phyloP scores from a whole-genome alignment of 2,329 filamentous ascomycete genomes.

The Sordariomycetes sp. region DNA sequence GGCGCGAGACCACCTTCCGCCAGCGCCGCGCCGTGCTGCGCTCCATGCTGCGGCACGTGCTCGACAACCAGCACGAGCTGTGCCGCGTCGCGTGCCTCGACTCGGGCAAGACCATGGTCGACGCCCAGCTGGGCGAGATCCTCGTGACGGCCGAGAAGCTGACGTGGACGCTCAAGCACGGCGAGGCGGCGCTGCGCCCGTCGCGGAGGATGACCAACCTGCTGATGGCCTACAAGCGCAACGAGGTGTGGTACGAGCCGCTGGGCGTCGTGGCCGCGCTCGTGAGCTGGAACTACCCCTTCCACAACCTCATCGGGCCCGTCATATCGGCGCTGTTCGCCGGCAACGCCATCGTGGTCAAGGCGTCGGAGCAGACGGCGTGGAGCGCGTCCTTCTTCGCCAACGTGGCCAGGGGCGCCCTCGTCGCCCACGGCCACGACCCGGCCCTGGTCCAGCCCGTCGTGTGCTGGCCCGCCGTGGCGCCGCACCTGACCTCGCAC shows the following conservation, averaged over 20 bases:
- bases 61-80: conserved; percentile 84
- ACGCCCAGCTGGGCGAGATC: conserved; percentile 89
- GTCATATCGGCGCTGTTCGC: conserved; percentile 85
- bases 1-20: conserved; percentile 67
- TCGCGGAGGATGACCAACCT: conserved; percentile 75
- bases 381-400: conserved; percentile 85
- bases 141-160: conserved; percentile 90
- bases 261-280: conserved; percentile 86
- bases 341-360: conserved; percentile 86
- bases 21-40: conserved; percentile 70
- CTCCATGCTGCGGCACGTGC: conserved; percentile 69
- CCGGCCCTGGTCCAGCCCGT: conserved; percentile 74
- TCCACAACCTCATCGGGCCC: conserved; percentile 89
- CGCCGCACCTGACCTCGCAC: conserved; percentile 75
- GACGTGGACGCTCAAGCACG: conserved; percentile 86
- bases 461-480: conserved; percentile 78
- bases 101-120: conserved; percentile 91
- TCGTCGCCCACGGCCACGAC: conserved; percentile 73
- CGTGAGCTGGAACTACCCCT: conserved; percentile 95
- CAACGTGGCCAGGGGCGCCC: conserved; percentile 65
- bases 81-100: conserved; percentile 80
- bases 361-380: conserved; percentile 89
- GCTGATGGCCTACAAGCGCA: conserved; percentile 91
- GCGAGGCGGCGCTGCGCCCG: conserved; percentile 66
- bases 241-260: conserved; percentile 83